phyloP scores from a whole-genome alignment of 169 alveolate genomes.

The Pseudocohnilembus persalinus region DNA sequence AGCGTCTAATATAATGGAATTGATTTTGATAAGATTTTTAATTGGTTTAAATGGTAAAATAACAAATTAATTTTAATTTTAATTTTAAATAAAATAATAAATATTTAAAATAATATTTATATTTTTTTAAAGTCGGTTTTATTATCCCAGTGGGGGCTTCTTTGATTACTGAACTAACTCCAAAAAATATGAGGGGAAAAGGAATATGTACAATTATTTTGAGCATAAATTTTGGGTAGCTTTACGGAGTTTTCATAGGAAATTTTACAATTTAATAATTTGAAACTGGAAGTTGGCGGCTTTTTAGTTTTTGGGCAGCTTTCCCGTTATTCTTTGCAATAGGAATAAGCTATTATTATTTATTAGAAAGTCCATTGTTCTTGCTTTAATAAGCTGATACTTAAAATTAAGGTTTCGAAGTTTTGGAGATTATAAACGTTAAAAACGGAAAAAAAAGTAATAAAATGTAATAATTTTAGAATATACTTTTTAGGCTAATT shows the following conservation, averaged over 20 bases:
- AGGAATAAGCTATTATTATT: slow-evolving; percentile 7
- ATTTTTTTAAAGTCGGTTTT: slow-evolving; percentile 37
- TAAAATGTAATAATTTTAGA: slow-evolving; percentile 4
- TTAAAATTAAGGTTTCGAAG: slow-evolving; percentile 27
- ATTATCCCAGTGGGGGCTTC: slow-evolving; percentile 43
- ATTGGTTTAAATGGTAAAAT: neutral
- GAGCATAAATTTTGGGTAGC: slow-evolving; percentile 35
- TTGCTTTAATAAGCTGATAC: slow-evolving; percentile 5
- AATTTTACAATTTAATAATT: slow-evolving; percentile 27
- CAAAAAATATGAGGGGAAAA: slow-evolving; percentile 43
- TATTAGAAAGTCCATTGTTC: slow-evolving; percentile 33
- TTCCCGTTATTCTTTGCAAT: slow-evolving; percentile 41
- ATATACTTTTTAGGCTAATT: no score
- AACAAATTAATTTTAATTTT: neutral
- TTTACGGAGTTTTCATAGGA: slow-evolving; percentile 37
- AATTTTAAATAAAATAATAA: neutral
- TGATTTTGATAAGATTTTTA: neutral
- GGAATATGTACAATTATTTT: slow-evolving; percentile 36
- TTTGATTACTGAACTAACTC: slow-evolving; percentile 40
- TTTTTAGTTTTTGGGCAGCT: slow-evolving; percentile 30
- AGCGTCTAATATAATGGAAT: neutral
- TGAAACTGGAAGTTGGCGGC: slow-evolving; percentile 43
- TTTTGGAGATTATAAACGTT: slow-evolving; percentile 18
- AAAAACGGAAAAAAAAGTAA: slow-evolving; percentile 8
- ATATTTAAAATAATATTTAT: neutral